A percentile compares a stretch with the other conserved stretches of the same genome.
These are phyloP conservation scores for Alternaria arbusti DNA, from an alignment of 2,329 filamentous ascomycete species.

Conservation along the genomic window DNA sequence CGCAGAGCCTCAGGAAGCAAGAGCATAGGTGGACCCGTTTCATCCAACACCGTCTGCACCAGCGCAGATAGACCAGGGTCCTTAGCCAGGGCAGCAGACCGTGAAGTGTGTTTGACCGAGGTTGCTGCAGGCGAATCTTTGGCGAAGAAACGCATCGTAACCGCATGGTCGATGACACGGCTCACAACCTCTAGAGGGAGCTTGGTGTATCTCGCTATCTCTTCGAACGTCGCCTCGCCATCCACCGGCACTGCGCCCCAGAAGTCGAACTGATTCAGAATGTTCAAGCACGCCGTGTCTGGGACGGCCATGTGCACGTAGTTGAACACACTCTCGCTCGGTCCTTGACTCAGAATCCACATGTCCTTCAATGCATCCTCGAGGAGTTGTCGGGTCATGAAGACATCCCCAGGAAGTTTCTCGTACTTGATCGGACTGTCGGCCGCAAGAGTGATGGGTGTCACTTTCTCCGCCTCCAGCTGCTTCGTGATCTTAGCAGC, in stretches of 20 bases:
- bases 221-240: conserved; percentile 51
- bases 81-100: conserved; percentile 37
- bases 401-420: conserved; percentile 52
- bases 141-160: conserved; percentile 46
- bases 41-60: conserved; percentile 33
- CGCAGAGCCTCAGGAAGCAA: conserved; percentile 37
- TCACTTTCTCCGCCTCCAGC: conserved; percentile 53
- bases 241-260: conserved; percentile 59
- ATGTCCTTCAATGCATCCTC: conserved; percentile 57
- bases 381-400: conserved; percentile 54
- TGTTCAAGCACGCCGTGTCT: conserved; percentile 54
- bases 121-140: conserved; percentile 19
- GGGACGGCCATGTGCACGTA: conserved; percentile 49
- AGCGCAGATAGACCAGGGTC: conserved; percentile 33
- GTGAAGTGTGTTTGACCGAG: conserved; percentile 34
- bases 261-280: conserved; percentile 61
- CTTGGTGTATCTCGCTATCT: conserved; percentile 34
- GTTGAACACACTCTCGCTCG: conserved; percentile 58
- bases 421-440: conserved; percentile 53
- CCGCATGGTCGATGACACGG: conserved; percentile 44
- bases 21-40: conserved; percentile 36
- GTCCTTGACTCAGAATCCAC: conserved; percentile 56
- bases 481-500: conserved; percentile 51
- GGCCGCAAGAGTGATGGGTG: conserved; percentile 52
- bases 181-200: conserved; percentile 37